A percentile compares a stretch with the other conserved stretches of the same genome.
Conservation (phyloP, 345 rosid genomes). For the Trapa bicornis region DNA sequence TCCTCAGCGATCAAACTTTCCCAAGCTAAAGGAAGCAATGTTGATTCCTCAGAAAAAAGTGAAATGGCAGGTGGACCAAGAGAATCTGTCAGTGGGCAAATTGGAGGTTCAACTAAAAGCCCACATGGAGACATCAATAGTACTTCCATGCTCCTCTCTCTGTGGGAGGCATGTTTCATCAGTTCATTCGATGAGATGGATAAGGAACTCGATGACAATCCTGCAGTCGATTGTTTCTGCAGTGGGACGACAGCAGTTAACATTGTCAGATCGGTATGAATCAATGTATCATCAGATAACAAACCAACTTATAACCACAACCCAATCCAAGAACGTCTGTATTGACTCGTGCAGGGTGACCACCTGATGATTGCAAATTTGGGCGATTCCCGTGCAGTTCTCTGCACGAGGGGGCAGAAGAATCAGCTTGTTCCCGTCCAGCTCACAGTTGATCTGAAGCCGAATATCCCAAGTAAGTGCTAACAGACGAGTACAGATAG, state of each 20-base stretch:
- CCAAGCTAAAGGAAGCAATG: slow-evolving; percentile 11
- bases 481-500: not conserved
- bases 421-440: slow-evolving; percentile 60
- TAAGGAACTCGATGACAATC: slow-evolving; percentile 40
- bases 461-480: slow-evolving; percentile 40
- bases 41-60: not conserved
- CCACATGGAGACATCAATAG: slow-evolving; percentile 1
- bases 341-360: slow-evolving; percentile 41
- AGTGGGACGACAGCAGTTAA: slow-evolving; percentile 90
- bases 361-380: slow-evolving; percentile 66
- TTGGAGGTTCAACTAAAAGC: not conserved
- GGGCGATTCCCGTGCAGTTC: slow-evolving; percentile 93
- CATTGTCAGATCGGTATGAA: slow-evolving; percentile 47
- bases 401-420: slow-evolving; percentile 44
- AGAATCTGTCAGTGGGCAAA: not conserved
- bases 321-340: too few species aligned
- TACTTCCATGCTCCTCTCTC: slow-evolving; percentile 10
- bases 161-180: slow-evolving; percentile 26
- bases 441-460: slow-evolving; percentile 78
- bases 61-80: not conserved
- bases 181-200: slow-evolving; percentile 56
- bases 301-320: not conserved
- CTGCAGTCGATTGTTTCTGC: slow-evolving; percentile 62
- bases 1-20: slow-evolving; percentile 32
- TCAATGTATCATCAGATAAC: not conserved